These are phyloP conservation scores for Sanghuangporus baumii DNA, from an alignment of 1,284 basidiomycete species.

Conservation along the genomic window DNA sequence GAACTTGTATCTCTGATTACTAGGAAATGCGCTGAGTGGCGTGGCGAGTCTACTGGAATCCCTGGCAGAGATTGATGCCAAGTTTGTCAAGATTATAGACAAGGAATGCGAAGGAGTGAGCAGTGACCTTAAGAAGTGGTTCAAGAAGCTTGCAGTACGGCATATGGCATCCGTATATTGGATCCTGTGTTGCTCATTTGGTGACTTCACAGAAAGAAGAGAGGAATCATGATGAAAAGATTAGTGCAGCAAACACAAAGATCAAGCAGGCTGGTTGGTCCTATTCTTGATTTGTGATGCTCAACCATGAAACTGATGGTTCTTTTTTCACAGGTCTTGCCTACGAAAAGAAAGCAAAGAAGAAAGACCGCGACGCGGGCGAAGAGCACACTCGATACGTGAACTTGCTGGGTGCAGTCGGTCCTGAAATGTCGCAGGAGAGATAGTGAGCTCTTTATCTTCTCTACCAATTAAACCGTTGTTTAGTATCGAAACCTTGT, in stretches of 20 bases:
- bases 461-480: conserved; percentile 7
- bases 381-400: conserved; percentile 77
- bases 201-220: conserved; percentile 60
- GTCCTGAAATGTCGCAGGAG: conserved; percentile 71
- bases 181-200: not conserved
- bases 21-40: conserved; percentile 55
- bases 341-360: conserved; percentile 77
- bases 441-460: conserved; percentile 53
- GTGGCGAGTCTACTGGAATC: conserved; percentile 63
- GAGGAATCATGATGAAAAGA: conserved; percentile 64
- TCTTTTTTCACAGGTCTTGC: conserved; percentile 53
- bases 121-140: conserved; percentile 73
- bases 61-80: conserved; percentile 61
- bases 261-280: conserved; percentile 67
- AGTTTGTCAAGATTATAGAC: conserved; percentile 67
- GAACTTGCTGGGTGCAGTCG: conserved; percentile 62
- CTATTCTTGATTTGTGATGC: not conserved
- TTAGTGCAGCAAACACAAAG: conserved; percentile 58
- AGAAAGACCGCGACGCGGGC: conserved; percentile 55
- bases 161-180: not conserved
- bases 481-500: conserved; percentile 7
- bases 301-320: not conserved
- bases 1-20: not conserved
- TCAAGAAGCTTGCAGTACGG: conserved; percentile 70
- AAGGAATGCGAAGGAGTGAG: conserved; percentile 65